Conservation (phyloP, 192 early-diverging fungal genomes). For the Backusella circina region DNA sequence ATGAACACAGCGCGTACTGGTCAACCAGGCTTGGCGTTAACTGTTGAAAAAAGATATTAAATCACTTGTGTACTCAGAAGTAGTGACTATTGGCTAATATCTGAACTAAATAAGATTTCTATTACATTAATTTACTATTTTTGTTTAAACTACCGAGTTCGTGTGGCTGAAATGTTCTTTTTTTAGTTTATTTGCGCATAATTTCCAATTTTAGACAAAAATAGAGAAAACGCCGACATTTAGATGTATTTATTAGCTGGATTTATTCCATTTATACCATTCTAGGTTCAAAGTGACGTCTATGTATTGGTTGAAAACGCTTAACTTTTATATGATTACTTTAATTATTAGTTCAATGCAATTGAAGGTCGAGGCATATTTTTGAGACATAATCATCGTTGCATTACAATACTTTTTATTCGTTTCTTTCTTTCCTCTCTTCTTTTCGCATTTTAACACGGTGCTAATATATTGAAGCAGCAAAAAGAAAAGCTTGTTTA, state of each 20-base stretch:
- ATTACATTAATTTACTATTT: not conserved
- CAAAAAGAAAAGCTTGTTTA: not conserved
- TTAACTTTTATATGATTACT: not conserved
- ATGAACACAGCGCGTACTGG: not conserved
- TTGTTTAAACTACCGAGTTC: not conserved
- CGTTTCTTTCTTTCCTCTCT: not conserved
- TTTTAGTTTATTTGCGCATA: not conserved
- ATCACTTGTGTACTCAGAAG: not conserved
- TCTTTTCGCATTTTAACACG: not conserved
- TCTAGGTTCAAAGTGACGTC: not conserved
- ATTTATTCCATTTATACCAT: not conserved
- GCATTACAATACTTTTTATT: not conserved
- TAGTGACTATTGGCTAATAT: not conserved
- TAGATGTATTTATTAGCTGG: not conserved
- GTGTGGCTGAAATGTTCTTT: not conserved
- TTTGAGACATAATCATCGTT: not conserved
- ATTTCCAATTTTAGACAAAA: not conserved
- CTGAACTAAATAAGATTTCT: not conserved
- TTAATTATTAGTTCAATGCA: not conserved
- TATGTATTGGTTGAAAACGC: not conserved
- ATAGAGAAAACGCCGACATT: not conserved
- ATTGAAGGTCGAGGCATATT: not conserved
- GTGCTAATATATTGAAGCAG: too few species aligned
- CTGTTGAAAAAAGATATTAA: not conserved
- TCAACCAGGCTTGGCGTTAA: not conserved